phyloP scores from a whole-genome alignment of 2,329 filamentous ascomycete species.

The Clonostachys rhizophaga region DNA sequence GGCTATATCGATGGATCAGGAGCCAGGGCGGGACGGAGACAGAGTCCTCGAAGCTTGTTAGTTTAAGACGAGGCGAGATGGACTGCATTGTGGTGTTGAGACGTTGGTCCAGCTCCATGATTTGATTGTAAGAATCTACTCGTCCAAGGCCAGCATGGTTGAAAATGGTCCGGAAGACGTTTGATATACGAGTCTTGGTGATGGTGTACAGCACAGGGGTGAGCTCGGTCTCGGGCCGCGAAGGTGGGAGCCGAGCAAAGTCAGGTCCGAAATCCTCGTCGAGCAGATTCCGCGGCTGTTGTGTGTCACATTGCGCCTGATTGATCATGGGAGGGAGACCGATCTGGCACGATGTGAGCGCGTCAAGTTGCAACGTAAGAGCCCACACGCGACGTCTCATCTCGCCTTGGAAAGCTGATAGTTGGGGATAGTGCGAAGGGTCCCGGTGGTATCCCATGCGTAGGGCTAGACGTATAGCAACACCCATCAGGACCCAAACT shows the following conservation, averaged over 20 bases:
- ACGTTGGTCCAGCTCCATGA: constrained; percentile 39
- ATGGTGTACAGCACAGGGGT: constrained; percentile 5
- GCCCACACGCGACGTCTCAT: constrained; percentile 43
- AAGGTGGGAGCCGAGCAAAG: constrained; percentile 2
- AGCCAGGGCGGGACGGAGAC: constrained; percentile 38
- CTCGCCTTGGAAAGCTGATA: constrained; percentile 41
- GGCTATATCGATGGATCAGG: constrained; percentile 48
- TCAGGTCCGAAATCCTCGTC: constrained; percentile 6
- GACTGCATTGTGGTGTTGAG: constrained; percentile 37
- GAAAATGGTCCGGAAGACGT: not conserved
- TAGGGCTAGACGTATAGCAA: constrained; percentile 48
- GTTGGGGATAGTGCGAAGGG: constrained; percentile 41
- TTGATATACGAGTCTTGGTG: not conserved
- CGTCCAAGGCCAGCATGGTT: not conserved
- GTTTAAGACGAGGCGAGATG: constrained; percentile 42
- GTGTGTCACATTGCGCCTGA: constrained; percentile 4
- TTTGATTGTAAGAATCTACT: constrained; percentile 21
- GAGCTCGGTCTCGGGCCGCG: constrained; percentile 4
- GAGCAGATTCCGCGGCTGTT: constrained; percentile 5
- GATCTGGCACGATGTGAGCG: constrained; percentile 58
- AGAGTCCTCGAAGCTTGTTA: constrained; percentile 39
- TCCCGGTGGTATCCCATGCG: constrained; percentile 57
- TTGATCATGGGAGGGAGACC: constrained; percentile 58
- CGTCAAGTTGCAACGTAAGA: constrained; percentile 48
- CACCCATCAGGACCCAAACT: constrained; percentile 33